These are phyloP conservation scores for Apodospora peruviana DNA, from an alignment of 495 filamentous ascomycete species.

Conservation along the genomic window DNA sequence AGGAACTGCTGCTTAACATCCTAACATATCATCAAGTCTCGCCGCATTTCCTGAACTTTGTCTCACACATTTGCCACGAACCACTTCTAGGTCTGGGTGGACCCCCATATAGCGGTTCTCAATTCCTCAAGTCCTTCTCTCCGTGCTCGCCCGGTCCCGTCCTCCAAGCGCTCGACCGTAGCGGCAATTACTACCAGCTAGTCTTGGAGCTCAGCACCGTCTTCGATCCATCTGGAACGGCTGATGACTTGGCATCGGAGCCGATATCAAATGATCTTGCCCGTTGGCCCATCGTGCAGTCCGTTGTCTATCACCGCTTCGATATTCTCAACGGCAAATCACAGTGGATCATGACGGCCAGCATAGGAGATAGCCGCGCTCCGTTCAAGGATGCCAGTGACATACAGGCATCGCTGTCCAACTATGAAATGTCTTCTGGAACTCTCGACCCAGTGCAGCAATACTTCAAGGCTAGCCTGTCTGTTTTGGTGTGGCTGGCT, in stretches of 20 bases:
- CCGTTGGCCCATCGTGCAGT: neutral
- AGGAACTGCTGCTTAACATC: constrained; percentile 10
- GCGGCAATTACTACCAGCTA: constrained; percentile 10
- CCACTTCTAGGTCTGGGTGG: neutral
- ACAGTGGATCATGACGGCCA: constrained; percentile 6
- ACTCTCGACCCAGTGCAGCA: neutral
- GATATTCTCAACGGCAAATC: constrained; percentile 6
- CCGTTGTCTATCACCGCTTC: constrained; percentile 8
- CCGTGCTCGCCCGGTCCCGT: neutral
- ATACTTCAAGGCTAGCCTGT: neutral
- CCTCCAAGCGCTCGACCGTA: constrained; percentile 5
- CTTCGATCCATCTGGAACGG: neutral
- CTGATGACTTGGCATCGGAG: neutral
- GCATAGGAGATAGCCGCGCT: neutral
- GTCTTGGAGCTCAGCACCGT: constrained; percentile 8
- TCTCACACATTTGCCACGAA: constrained; percentile 2
- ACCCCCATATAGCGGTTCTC: constrained; percentile 8
- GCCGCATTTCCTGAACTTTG: constrained; percentile 7
- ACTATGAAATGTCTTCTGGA: neutral
- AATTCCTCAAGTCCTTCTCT: constrained; percentile 1
- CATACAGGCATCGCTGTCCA: neutral
- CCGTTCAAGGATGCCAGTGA: neutral
- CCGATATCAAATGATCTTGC: neutral
- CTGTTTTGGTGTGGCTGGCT: neutral
- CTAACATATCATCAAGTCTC: constrained; percentile 14